Evolutionary conservation across 495 filamentous ascomycete species (phyloP), one percentile per base, ranked within the genome.

Genomic region (Penicillium diatomitis): DNA sequence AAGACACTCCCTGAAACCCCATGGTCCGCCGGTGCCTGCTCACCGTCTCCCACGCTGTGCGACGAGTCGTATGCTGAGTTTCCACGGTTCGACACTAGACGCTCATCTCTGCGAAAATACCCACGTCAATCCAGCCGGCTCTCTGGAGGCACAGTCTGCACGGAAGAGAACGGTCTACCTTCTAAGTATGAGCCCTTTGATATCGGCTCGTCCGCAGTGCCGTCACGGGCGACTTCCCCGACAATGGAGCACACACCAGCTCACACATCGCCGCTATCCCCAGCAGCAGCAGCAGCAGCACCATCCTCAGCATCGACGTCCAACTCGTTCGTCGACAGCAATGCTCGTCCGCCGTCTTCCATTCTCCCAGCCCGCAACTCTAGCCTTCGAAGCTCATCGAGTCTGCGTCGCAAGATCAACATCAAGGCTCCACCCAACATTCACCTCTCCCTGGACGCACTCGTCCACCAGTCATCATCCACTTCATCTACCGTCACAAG

Each of bases 81-180:
- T 12, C 30, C 32, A 38, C 47, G 39, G 11, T 60, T 62, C 33
- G 56, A 62, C 10, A 56, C 58, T 2, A 51, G 57, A 38, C 38
- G 56, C 36, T 47, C 51, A 4, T 59, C 56, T 4, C 54, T 62
- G 6, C 58, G 63, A 38, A 57, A 63, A 38, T 60, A 53, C 27
- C 65, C 69, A 4, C 63, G 57, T 12, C 54, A 55, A 2, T 68
- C 66, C 4, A 62, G 60, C 37, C 66, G 69, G 1, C 66, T 64
- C 46, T 72, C 69, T 2, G 67, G 63, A 2, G 55, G 53, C 35
- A 72, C 67, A 20, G 41, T 72, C 3, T 60, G 59, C 38, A 56
- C 59, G n/a, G 56, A 57, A 8, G 20, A 20, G 20, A 52, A 56
- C 37, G 55, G 55, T 30, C 55, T 56, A 9, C 46, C 53, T 29